Evolutionary conservation across 1,139 yeast species (phyloP), one percentile per base, ranked within the genome.

Genomic region (Dujonia santamariae): DNA sequence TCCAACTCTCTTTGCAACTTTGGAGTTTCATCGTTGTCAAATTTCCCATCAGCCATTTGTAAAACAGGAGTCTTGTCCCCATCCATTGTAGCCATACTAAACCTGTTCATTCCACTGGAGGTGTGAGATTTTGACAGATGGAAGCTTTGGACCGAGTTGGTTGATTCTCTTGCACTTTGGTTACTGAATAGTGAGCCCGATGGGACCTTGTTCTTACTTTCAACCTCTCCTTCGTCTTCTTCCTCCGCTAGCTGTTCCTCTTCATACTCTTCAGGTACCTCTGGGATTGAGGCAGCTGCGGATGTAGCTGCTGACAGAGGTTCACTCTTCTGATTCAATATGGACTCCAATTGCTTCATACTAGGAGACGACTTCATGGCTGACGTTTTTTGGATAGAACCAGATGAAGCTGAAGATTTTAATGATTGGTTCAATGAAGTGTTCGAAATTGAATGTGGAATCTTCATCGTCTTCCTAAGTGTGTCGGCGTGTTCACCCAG

Each of bases 291-390:
- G 26, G 19, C 28, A 9, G 21, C 28, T 5, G 36, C 16, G 7
- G 28, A 18, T 7, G 15, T 28, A 15, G 37, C 23, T 37, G 59
- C 21, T 11, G 30, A 27, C 12, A 23, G 17, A 5, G 34, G 27
- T 21, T 17, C 29, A 17, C 35, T 33, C 29, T 33, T 57, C 39
- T 60, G 62, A 37, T 62, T 67, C 32, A 75, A 56, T 15, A 72
- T 70, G 34, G 54, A 59, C 45, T 73, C 79, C 43, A 76, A 55
- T 2, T 78, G 78, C 44, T 69, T 72, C 47, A 76, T 64, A 26
- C 78, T 72, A 6, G 82, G 82, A 30, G 79, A 73, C 21, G 61
- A 61, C 31, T 64, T 63, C 70, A 76, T 72, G 27, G 75, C 67
- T 31, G 72, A 60, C 2, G 80, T 71, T 50, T 48, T 41, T 12